Base-by-base conservation (phyloP, 176 grass and related monocot species). In the Avena insularis region DNA sequence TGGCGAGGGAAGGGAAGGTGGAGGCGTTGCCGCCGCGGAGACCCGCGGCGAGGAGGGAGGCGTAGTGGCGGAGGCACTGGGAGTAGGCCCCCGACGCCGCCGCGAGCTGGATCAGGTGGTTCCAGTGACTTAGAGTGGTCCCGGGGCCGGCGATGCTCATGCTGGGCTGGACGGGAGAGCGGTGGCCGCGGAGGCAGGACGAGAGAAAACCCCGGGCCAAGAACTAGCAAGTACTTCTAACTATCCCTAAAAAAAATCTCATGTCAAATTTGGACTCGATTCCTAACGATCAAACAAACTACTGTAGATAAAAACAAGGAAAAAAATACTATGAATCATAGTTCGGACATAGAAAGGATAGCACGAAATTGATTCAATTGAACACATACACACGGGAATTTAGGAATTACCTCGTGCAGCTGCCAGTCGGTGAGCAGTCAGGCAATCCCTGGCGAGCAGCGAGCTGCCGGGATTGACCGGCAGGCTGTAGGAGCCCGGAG, bases 1-100 rank as follows among this genome's bases (percentile, higher is more conserved):
- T 94, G 59, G 90, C 84, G 74, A 94, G 84, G 77, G 88, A 94
- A 35, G 92, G 90, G 84, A 92, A 92, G 29, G 90, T 92, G 77
- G 83, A 94, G 71, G 77, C 81, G 67, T 90, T 81, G 31, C 90
- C 92, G 79, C 68, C 87, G 75, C 68, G 90, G 67, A 85, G 46
- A 48, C 87, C 90, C n/a, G 84, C 69, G 21, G 73, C 60, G 62
- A 89, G 71, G 77, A 92, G 59, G 85, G 87, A 83, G 50, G 87
- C 66, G 51, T 94, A 90, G 63, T 85, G 87, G 62, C 77, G 43
- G 47, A 94, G 87, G 81, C 87, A 84, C 25, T 83, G 73, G 21
- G 72, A 15, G 82, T 85, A 92, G 31, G 79, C 85, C 0, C 85
- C 90, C 9, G 79, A 49, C 12, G 81, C 38, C 31, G 87, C 86